Percentiles rank a stretch among this genome's conserved stretches.
phyloP scores from a whole-genome alignment of 331 rosid genomes.

The Dryas integrifolia region DNA sequence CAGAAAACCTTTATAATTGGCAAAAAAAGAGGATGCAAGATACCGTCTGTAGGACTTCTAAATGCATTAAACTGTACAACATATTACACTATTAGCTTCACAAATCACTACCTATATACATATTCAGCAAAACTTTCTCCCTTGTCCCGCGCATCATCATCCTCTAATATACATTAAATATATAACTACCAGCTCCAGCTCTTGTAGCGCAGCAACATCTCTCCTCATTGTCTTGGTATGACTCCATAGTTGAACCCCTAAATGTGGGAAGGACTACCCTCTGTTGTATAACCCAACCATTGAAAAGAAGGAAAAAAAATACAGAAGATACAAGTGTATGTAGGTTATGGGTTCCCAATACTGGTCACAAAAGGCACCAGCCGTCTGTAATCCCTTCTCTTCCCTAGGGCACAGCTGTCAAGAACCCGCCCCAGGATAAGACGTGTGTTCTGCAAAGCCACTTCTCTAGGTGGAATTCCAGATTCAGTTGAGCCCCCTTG shows the following conservation, averaged over 20 bases:
- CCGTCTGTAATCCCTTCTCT: constrained; percentile 79
- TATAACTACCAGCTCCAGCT: not conserved
- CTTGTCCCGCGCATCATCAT: constrained; percentile 14
- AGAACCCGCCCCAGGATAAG: constrained; percentile 83
- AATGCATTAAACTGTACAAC: constrained; percentile 26
- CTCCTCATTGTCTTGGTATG: not conserved
- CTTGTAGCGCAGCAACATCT: not conserved
- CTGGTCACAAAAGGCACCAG: constrained; percentile 84
- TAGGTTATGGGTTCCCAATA: constrained; percentile 66
- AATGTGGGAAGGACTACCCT: not conserved
- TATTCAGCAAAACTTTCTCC: constrained; percentile 33
- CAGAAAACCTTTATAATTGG: not conserved
- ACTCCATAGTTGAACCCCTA: not conserved
- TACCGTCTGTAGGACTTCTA: not conserved
- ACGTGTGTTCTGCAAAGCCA: constrained; percentile 87
- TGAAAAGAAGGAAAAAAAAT: constrained; percentile 24
- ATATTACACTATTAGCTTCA: constrained; percentile 26
- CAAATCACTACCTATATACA: constrained; percentile 42
- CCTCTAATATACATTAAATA: not conserved
- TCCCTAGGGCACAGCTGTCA: constrained; percentile 73
- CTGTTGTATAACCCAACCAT: constrained; percentile 15
- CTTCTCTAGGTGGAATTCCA: constrained; percentile 64
- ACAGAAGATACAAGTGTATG: constrained; percentile 16
- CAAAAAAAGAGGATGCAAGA: constrained; percentile 4
- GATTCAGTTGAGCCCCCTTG: constrained; percentile 52